These are phyloP conservation scores for Aspergillus saccharolyticus DNA, from an alignment of 495 filamentous ascomycete species.

Conservation along the genomic window DNA sequence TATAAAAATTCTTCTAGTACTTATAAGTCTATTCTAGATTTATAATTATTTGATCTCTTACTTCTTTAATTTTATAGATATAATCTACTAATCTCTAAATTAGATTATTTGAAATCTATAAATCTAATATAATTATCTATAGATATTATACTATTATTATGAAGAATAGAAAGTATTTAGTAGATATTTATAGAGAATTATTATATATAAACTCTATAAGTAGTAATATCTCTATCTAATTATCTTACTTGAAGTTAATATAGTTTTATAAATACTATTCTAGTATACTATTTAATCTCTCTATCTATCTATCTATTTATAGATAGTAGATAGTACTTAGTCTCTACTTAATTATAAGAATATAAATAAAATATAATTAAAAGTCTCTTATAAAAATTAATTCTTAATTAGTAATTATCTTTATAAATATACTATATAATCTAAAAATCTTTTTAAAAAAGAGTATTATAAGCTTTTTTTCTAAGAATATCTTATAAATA, in stretches of 20 bases:
- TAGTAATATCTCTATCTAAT: slow-evolving; percentile 3
- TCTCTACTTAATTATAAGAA: background rate
- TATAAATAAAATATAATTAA: slow-evolving; percentile 7
- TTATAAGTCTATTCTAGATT: background rate
- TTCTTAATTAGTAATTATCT: background rate
- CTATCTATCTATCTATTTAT: slow-evolving; percentile 8
- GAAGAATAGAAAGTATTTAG: background rate
- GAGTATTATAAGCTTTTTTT: background rate
- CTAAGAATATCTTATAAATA: background rate
- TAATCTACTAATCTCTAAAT: background rate
- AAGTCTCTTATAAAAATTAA: background rate
- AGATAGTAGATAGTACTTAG: slow-evolving; percentile 6
- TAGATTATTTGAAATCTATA: background rate
- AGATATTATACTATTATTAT: background rate
- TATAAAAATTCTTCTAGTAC: background rate
- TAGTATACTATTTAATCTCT: slow-evolving; percentile 5
- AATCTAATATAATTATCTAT: background rate
- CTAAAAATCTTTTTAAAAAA: background rate
- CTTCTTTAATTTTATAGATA: background rate
- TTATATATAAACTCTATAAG: slow-evolving; percentile 10
- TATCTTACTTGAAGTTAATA: slow-evolving; percentile 8
- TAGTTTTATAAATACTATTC: slow-evolving; percentile 8
- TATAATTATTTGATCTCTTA: background rate
- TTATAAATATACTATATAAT: background rate
- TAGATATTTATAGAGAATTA: slow-evolving; percentile 4